Base-by-base conservation (phyloP, 2,329 filamentous ascomycete species). In the Diaporthe citriasiana region DNA sequence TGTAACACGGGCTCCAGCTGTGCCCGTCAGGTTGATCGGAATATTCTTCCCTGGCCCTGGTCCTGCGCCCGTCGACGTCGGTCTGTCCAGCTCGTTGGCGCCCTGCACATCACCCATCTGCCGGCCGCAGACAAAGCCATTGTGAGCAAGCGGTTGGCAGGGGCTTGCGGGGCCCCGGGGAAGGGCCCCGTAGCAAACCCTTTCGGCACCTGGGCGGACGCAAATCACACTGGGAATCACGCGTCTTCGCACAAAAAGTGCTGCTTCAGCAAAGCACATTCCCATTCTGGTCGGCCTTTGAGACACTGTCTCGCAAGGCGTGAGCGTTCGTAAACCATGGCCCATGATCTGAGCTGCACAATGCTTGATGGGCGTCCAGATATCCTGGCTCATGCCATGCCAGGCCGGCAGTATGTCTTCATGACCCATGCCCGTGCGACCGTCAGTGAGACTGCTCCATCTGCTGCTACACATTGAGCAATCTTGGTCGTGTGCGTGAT, bases 301-400 rank as follows among this genome's bases (percentile, higher is more conserved):
- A 75, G 73, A 75, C 73, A 75, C 19, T 70, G 73, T 73, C 73
- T 73, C 57, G 65, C 73, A 73, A 71, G 65, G 71, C 71, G 50
- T 53, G 66, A 66, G 63, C 35, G 60, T 33, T 53, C 25, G 56
- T 53, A 40, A 45, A 38, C 40, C 57, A 53, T 69, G 17, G 35
- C 53, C 60, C 33, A 69, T 50, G 53, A 22, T 42, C 33, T 22
- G 53, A 57, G 25, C 25, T 71, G 72, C 59, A 25, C 47, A 56
- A 22, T 56, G 55, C 27, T 42, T 60, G 35, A 45, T 50, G 42
- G 42, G 33, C 38, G 30, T 42, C 57, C 12, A 55, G 65, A 50
- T 56, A 40, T 60, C 53, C 53, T 47, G 25, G 71, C 51, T 68
- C 65, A 60, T 42, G 33, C 30, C 22, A 63, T 57, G 56, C 70